These are phyloP conservation scores for Colletotrichum tabaci DNA, from an alignment of 2,329 filamentous ascomycete species.

Conservation along the genomic window DNA sequence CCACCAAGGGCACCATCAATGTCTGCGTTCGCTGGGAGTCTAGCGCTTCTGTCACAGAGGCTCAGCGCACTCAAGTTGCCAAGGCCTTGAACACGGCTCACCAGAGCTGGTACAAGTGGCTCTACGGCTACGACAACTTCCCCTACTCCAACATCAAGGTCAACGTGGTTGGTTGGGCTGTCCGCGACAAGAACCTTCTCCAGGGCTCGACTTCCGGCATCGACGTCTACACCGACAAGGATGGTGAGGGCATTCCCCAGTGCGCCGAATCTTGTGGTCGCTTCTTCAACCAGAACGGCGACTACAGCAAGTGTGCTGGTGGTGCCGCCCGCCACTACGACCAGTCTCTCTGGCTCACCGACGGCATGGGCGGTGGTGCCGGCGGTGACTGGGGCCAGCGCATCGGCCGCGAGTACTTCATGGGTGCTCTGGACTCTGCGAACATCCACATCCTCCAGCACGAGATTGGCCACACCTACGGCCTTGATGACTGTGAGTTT, in stretches of 20 bases:
- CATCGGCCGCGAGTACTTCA: constrained; percentile 60
- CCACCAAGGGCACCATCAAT: constrained; percentile 50
- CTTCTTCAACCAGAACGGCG: constrained; percentile 60
- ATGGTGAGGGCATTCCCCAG: constrained; percentile 57
- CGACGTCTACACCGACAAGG: constrained; percentile 59
- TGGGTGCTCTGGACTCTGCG: constrained; percentile 52
- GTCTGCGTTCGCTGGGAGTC: constrained; percentile 64
- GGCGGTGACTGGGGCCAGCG: constrained; percentile 65
- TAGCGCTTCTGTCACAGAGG: constrained; percentile 52
- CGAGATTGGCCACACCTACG: constrained; percentile 62
- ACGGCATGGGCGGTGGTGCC: constrained; percentile 59
- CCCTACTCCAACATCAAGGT: constrained; percentile 57
- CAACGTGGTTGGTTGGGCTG: constrained; percentile 61
- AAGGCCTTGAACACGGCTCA: constrained; percentile 53
- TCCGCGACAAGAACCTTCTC: constrained; percentile 54
- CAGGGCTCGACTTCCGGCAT: constrained; percentile 55
- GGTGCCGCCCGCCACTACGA: constrained; percentile 60
- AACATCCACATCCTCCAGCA: constrained; percentile 63
- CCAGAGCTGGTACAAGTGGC: constrained; percentile 59
- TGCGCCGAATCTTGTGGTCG: constrained; percentile 59
- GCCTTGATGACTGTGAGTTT: constrained; percentile 55
- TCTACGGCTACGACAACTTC: constrained; percentile 61
- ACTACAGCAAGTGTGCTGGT: constrained; percentile 57
- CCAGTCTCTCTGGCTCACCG: constrained; percentile 63
- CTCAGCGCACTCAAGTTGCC: constrained; percentile 55